Evolutionary conservation across 1,284 basidiomycete genomes (phyloP), one percentile per base, ranked within the genome.

Genomic region (Violaceomyces palustris): DNA sequence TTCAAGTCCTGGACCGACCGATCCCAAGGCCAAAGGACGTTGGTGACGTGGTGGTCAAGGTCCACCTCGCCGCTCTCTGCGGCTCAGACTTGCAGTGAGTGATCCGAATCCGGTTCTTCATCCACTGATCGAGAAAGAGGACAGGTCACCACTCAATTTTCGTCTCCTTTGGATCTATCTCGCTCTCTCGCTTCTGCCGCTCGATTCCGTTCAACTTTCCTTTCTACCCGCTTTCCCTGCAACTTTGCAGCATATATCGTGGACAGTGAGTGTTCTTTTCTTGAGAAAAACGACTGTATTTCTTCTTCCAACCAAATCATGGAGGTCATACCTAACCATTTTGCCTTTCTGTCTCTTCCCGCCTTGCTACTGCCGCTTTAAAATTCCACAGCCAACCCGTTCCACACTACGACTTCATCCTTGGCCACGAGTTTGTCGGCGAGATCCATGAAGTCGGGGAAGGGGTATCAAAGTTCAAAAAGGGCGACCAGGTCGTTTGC

Each of bases 381-480:
- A n/a, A n/a, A 8, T 27, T 14, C 14, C 27, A 25, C 28, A 41
- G 39, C 37, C 52, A 60, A 37, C 42, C 50, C n/a, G 47, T 64
- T 2, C 53, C 61, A 29, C 45, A 51, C 31, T 59, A 61, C 42
- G 64, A 58, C 46, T 64, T 66, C 32, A 32, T 56, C n/a, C 51
- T 68, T 58, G 88, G 89, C 4, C 88, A 92, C 68, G 88, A 93
- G 72, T 84, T 90, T 49, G 79, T 87, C 17, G 88, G 90, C 19
- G 81, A 83, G 67, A 80, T 93, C 17, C 76, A 87, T 24, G 79
- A 81, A 17, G 79, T 88, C 3, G 88, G 88, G 11, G 73, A 77
- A 3, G 83, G 75, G 55, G 88, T 85, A 64, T 64, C 54, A 3
- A 81, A 78, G 9, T 80, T 91, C 58, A 82, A 81, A 50, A 71